A percentile compares a stretch with the other conserved stretches of the same genome.
These are phyloP conservation scores for Mycothermus thermophilus DNA, from an alignment of 495 filamentous ascomycete genomes.

Conservation along the genomic window DNA sequence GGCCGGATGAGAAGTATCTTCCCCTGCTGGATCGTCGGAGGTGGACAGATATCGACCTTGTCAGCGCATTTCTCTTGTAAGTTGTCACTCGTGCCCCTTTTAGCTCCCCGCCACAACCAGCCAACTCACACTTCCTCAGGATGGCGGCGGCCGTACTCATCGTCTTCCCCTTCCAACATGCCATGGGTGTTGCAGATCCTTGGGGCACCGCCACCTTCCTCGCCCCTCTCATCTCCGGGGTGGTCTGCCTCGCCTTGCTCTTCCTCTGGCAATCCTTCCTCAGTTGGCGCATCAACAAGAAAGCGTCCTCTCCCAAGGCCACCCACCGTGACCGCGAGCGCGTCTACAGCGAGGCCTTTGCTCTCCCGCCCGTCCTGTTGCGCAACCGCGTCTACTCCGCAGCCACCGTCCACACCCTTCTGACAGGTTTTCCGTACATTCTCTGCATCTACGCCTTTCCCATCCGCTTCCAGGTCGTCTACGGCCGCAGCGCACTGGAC, in stretches of 20 bases:
- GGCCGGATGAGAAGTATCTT: slow-evolving; percentile 27
- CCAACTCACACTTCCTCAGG: slow-evolving; percentile 1
- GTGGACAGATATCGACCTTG: slow-evolving; percentile 38
- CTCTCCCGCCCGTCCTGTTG: slow-evolving; percentile 17
- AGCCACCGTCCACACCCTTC: slow-evolving; percentile 27
- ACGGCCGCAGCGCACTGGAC: slow-evolving; percentile 29
- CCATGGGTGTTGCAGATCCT: slow-evolving; percentile 12
- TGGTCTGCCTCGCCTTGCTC: slow-evolving; percentile 28
- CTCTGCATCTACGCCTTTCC: slow-evolving; percentile 43
- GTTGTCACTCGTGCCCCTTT: not conserved
- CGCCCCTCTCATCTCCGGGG: slow-evolving; percentile 29
- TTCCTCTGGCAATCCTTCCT: slow-evolving; percentile 29
- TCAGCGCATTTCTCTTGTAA: slow-evolving; percentile 39
- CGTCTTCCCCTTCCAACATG: slow-evolving; percentile 46
- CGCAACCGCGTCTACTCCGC: slow-evolving; percentile 20
- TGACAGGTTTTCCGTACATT: slow-evolving; percentile 44
- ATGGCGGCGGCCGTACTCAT: slow-evolving; percentile 43
- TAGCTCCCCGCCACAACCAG: not conserved
- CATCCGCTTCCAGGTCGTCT: slow-evolving; percentile 44
- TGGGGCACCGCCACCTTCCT: slow-evolving; percentile 32
- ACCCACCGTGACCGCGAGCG: not conserved
- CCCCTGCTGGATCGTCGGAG: slow-evolving; percentile 18
- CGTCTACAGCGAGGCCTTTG: slow-evolving; percentile 1
- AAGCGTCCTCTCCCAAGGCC: slow-evolving; percentile 2
- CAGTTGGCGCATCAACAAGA: slow-evolving; percentile 7